Evolutionary conservation across 2,329 filamentous ascomycete genomes (phyloP), one percentile per base, ranked within the genome.

Genomic region (Thermochaetoides dissita): DNA sequence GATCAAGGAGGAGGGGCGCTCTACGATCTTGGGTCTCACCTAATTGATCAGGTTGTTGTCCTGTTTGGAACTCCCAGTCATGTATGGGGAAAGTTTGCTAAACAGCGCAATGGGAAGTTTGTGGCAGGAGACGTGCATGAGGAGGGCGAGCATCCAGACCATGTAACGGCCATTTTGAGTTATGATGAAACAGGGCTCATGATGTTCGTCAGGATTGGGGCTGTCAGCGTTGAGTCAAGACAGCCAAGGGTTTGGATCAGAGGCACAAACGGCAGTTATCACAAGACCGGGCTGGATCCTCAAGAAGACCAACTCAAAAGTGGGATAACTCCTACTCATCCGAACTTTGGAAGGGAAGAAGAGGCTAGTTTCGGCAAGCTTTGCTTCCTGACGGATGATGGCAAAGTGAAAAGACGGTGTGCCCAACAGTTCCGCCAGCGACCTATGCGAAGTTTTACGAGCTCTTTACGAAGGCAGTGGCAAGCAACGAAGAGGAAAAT

Each of bases 171-270:
- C 6, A 59, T 86, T 51, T 51, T 89, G 40, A 73, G 73, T 46
- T 91, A 89, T 57, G 57, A 59, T 41, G 63, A 62, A 10, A 60
- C 66, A 34, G 78, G 77, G 6, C 62, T 81, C 48, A 58, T 85
- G 37, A 83, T 77, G 8, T 79, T 79, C 37, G 76, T 77, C 38
- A 82, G 84, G 57, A 80, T 79, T 44, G 74, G 71, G 35, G 73
- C 82, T 17, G 66, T 85, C 39, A 83, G 76, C 55, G 73, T 74
- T 3, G 83, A 88, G 60, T 66, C 65, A 24, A 66, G 73, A 47
- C 84, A 89, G 64, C 65, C 81, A 45, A 67, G 84, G 34, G 89
- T 79, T 66, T 88, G 84, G 83, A 68, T 88, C 8, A 68, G 83
- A 28, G 84, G 84, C 17, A 74, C 74, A 11, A 77, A 79, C 60